These are phyloP conservation scores for Moricandia arvensis DNA, from an alignment of 345 rosid genomes.

Conservation along the genomic window DNA sequence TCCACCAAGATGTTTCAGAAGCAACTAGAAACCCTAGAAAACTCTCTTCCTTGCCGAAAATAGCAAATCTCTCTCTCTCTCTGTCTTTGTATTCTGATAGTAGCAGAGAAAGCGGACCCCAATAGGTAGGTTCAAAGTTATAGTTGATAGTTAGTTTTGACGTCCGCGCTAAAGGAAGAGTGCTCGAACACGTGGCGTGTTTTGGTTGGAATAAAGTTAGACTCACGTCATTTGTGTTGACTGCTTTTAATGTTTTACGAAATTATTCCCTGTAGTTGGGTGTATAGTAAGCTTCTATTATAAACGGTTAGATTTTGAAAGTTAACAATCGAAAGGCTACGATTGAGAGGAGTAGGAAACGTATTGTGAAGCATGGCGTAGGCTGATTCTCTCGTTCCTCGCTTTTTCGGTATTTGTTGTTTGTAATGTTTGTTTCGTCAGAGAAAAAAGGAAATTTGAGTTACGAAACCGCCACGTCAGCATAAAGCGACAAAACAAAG, in stretches of 20 bases:
- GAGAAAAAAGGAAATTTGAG: conserved; percentile 27
- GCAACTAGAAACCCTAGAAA: conserved; percentile 27
- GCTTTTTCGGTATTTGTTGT: conserved; percentile 29
- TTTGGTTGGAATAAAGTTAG: conserved; percentile 33
- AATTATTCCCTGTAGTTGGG: background rate
- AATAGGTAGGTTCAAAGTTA: conserved; percentile 39
- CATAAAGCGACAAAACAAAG: conserved; percentile 30
- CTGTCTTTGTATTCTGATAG: background rate
- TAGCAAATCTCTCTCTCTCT: conserved; percentile 26
- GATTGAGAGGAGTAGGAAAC: background rate
- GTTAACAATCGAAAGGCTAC: background rate
- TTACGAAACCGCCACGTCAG: conserved; percentile 34
- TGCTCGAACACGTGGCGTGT: conserved; percentile 38
- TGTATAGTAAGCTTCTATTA: background rate
- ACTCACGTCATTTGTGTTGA: conserved; percentile 49
- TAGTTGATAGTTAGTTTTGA: conserved; percentile 51
- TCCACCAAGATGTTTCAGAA: background rate
- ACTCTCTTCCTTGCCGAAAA: conserved; percentile 15
- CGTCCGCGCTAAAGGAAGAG: conserved; percentile 40
- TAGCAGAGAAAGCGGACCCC: conserved; percentile 40
- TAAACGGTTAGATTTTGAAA: conserved; percentile 6
- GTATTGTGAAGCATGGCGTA: background rate
- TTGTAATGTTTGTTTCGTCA: conserved; percentile 27
- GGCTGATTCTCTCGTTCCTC: conserved; percentile 1
- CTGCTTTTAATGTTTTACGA: conserved; percentile 27